phyloP scores from a whole-genome alignment of 1,284 basidiomycete species.

The Ustilago esculenta region DNA sequence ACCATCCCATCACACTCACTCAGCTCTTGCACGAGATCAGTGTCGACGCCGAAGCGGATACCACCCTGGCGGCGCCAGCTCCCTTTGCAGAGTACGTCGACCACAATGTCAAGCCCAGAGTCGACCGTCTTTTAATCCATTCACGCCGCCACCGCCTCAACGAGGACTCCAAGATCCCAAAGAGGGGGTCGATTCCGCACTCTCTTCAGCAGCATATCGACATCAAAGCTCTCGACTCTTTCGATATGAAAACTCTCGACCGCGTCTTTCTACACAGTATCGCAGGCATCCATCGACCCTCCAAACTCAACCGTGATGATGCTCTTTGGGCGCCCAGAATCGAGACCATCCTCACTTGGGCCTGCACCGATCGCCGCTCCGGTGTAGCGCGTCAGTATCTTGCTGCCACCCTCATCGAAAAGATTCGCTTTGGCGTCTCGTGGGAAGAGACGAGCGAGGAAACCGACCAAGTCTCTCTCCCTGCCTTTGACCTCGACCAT shows the following conservation, averaged over 20 bases:
- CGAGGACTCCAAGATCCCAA: background rate
- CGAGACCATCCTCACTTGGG: constrained; percentile 84
- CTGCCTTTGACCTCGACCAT: constrained; percentile 32
- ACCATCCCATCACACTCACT: constrained; percentile 20
- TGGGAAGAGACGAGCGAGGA: constrained; percentile 42
- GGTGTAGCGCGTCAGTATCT: constrained; percentile 78
- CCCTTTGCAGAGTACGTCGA: constrained; percentile 17
- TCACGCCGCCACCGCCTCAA: background rate
- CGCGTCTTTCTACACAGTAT: constrained; percentile 24
- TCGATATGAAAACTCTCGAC: constrained; percentile 38
- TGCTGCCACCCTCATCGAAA: constrained; percentile 78
- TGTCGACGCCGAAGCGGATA: constrained; percentile 4
- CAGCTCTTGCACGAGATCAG: constrained; percentile 27
- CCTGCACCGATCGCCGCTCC: constrained; percentile 78
- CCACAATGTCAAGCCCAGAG: constrained; percentile 15
- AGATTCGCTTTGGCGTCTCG: constrained; percentile 70
- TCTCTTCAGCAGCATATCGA: constrained; percentile 26
- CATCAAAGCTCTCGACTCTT: constrained; percentile 39
- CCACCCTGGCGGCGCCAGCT: background rate
- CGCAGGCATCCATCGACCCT: background rate
- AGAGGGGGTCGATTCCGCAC: background rate
- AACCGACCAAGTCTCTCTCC: constrained; percentile 33
- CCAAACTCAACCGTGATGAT: constrained; percentile 27
- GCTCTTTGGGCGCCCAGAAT: constrained; percentile 26
- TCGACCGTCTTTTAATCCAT: constrained; percentile 25